Base-by-base conservation (phyloP, 2,329 filamentous ascomycete species). In the Pestalotiopsis sp. region DNA sequence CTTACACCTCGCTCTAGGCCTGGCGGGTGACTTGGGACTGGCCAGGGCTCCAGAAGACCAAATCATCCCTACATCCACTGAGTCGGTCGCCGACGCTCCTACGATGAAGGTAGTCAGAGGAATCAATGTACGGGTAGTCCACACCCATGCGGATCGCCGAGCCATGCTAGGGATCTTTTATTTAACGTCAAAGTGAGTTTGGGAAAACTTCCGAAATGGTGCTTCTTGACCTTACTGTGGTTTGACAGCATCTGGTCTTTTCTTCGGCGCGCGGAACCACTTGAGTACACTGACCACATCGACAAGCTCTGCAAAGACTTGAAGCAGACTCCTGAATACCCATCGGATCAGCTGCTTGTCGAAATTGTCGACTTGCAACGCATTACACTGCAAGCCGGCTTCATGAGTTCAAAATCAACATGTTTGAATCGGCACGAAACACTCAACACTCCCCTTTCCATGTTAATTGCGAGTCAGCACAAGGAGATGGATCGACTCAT, bases 131-230 rank as follows among this genome's bases (percentile, higher is more conserved):
- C 27, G 38, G 7, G 31, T 23, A 17, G 61, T 23, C 17, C 61
- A 45, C 38, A 63, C 27, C 38, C 27, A 39, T 63, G 61, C 61
- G 4, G 23, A 63, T 6, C 27, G 36, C 23, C 23, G 61, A 12
- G 38, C 61, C 11, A 27, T 63, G 61, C 38, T 63, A 20, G 61
- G 61, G 4, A 13, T 63, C 4, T 63, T 63, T 45, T 63, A 63
- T 39, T 20, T 63, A 36, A 63, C 61, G 7, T 39, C 61, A 14
- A 36, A 38, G 61, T 63, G 41, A 63, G 61, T 23, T 23, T 31
- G 2, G 7, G 31, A 6, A n/a, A 5, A 23, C 2, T 5, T 23
- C 4, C 4, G 57, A 59, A 3, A 4, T n/a, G 11, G 2, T 23
- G 25, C 0, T n/a, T 12, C 4, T 59, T 36, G 4, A n/a, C 27